Base-by-base conservation (phyloP, 306 rosid species). In the Hippophae gyantsensis region DNA sequence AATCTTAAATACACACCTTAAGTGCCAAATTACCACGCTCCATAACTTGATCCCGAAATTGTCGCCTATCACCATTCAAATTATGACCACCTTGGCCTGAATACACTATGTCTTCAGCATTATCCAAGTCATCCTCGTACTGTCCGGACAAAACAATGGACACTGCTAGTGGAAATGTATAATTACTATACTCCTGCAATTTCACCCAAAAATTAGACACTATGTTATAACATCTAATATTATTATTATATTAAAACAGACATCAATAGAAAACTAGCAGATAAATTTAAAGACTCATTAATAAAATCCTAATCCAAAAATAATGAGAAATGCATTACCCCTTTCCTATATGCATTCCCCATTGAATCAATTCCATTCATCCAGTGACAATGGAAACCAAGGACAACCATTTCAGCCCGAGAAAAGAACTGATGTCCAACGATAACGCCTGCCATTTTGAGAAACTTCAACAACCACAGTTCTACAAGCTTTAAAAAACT, bases 31-130 rank as follows among this genome's bases (percentile, higher is more conserved):
- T 92, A 52, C 96, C 99, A 49, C 90, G 95, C 67, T 80, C 80
- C 74, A 92, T 54, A 42, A 44, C 64, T 68, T 92, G 99, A 63
- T 92, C 99, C 32, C 42, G 60, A 46, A 71, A 73, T 81, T 92
- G 99, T 52, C 96, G 90, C 66, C 86, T 92, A 70, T 92, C 69
- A 46, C 99, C 97, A 6, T 67, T 78, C 78, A 92, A 64, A 74
- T 92, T 82, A 59, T 92, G 95, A 43, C 99, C 99, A 61, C 99
- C 99, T 82, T 92, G 99, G 62, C 99, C 99, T 40, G 99, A 88
- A 78, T 92, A 92, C 49, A 88, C 69, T 54, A 92, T 83, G 60
- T 92, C 93, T 54, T 92, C 96, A 14, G 99, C 95, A 72, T 92
- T 92, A 68, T 92, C 99, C 52, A 85, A 63, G 64, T 92, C 99